Conservation (phyloP, 805 yeast genomes). For the Hanseniaspora occidentalis region DNA sequence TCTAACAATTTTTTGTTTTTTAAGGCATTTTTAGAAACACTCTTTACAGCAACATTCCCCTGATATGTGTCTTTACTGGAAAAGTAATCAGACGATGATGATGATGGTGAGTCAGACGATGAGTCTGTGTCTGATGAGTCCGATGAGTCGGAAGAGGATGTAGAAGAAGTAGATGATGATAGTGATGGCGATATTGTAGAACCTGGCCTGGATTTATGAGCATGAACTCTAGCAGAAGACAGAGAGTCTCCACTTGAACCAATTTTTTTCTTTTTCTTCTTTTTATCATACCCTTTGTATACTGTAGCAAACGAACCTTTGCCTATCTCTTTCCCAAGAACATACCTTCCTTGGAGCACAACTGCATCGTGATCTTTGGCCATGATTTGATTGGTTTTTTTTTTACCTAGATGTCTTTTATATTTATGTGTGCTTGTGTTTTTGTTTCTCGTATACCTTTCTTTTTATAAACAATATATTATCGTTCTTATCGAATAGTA, state of each 20-base stretch:
- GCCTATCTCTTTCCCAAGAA: slow-evolving; percentile 55
- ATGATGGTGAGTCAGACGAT: slow-evolving; percentile 4
- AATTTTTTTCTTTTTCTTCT: too few species aligned
- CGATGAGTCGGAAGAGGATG: not conserved
- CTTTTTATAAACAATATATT: too few species aligned
- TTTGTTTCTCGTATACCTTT: too few species aligned
- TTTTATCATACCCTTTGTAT: slow-evolving; percentile 60
- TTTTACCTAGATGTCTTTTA: not conserved
- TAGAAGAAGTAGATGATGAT: not conserved
- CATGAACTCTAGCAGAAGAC: too few species aligned
- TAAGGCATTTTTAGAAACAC: slow-evolving; percentile 71
- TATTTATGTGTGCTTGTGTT: not conserved
- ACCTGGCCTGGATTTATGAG: too few species aligned
- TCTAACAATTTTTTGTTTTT: slow-evolving; percentile 79
- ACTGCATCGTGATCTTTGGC: not conserved
- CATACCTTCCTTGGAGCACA: slow-evolving; percentile 12
- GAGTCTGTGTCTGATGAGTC: too few species aligned
- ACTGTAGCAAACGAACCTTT: slow-evolving; percentile 94
- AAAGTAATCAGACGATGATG: slow-evolving; percentile 1
- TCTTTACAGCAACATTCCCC: slow-evolving; percentile 73
- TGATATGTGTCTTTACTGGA: slow-evolving; percentile 24
- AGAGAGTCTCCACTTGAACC: too few species aligned
- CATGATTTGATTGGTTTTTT: not conserved
- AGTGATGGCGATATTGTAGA: too few species aligned
- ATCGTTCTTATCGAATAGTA: too few species aligned